Conservation (phyloP, 345 rosid species). For the Eucalyptus decipiens region DNA sequence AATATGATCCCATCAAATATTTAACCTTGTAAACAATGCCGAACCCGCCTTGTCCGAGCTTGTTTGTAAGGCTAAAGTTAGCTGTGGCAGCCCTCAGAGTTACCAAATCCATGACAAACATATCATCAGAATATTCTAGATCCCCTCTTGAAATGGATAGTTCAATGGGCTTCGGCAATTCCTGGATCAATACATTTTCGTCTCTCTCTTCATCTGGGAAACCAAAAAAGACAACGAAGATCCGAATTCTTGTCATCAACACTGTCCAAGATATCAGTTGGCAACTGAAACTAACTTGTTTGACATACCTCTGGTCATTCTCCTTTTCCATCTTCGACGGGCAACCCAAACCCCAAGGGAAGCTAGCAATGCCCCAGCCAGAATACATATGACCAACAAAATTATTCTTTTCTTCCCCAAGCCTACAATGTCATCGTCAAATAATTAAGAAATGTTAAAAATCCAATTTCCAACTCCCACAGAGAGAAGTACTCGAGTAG, state of each 20-base stretch:
- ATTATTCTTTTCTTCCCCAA: background rate
- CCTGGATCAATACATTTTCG: background rate
- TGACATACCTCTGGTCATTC: background rate
- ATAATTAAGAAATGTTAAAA: background rate
- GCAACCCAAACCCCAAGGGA: background rate
- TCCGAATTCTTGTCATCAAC: background rate
- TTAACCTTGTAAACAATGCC: slow-evolving; percentile 6
- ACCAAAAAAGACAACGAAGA: background rate
- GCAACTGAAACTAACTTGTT: background rate
- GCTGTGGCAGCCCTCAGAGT: slow-evolving; percentile 10
- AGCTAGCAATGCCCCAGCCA: background rate
- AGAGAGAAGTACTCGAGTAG: background rate
- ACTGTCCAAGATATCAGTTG: background rate
- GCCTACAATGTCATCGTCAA: background rate
- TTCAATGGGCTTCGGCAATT: background rate
- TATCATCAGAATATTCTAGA: background rate
- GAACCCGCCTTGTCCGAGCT: slow-evolving; percentile 10
- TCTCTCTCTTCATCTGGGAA: background rate
- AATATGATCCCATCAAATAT: background rate
- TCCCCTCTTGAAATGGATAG: background rate
- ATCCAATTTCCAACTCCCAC: background rate
- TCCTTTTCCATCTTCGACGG: background rate
- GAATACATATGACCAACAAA: background rate
- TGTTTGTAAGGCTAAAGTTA: slow-evolving; percentile 6
- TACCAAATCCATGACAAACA: background rate